Evolutionary conservation across 192 early-diverging fungal genomes (phyloP).

Genomic region (Allomyces arbusculus): DNA sequence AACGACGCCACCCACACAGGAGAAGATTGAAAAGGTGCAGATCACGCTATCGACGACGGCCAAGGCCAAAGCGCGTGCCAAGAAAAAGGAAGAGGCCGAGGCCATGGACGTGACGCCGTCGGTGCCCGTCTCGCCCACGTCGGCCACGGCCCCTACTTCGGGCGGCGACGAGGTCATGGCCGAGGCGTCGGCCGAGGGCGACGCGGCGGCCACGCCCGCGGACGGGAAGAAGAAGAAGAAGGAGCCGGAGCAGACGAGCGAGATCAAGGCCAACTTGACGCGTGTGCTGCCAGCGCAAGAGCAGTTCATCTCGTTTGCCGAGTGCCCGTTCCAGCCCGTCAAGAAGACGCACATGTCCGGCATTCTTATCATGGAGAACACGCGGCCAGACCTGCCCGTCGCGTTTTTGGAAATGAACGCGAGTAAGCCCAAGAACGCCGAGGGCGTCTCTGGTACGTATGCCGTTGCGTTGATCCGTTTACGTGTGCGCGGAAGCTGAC

Average conservation of each 20-base stretch:
- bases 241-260: slow-evolving; percentile 53
- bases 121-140: background rate
- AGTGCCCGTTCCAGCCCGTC: slow-evolving; percentile 72
- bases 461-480: background rate
- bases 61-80: slow-evolving; percentile 67
- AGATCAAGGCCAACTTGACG: slow-evolving; percentile 67
- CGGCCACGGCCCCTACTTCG: background rate
- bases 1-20: slow-evolving; percentile 58
- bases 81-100: slow-evolving; percentile 34
- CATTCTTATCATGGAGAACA: slow-evolving; percentile 72
- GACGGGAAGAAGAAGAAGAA: slow-evolving; percentile 31
- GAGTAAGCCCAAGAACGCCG: slow-evolving; percentile 9
- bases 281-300: slow-evolving; percentile 74
- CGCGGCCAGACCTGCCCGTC: slow-evolving; percentile 51
- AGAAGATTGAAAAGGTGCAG: slow-evolving; percentile 65
- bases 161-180: background rate
- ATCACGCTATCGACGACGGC: slow-evolving; percentile 91
- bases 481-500: background rate
- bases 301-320: slow-evolving; percentile 64
- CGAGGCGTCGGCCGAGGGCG: slow-evolving; percentile 4
- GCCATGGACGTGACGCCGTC: slow-evolving; percentile 17
- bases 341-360: slow-evolving; percentile 50
- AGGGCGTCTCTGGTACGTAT: slow-evolving; percentile 4
- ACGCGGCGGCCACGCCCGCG: slow-evolving; percentile 13
- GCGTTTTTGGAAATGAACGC: slow-evolving; percentile 47